Conservation (phyloP, 2,329 filamentous ascomycete species). For the Aureobasidium vineae region DNA sequence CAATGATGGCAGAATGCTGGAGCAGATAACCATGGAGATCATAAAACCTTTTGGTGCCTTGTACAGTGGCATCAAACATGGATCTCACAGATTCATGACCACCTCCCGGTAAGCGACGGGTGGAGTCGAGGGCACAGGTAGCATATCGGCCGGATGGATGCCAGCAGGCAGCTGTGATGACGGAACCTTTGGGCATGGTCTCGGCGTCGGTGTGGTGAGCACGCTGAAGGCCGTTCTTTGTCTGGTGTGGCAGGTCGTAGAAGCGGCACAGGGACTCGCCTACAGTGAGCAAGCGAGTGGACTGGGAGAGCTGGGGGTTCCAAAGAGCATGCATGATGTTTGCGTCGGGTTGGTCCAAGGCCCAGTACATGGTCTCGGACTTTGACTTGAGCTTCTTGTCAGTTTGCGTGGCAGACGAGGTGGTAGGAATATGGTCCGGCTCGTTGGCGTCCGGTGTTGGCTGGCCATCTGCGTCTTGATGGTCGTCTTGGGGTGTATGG, state of each 20-base stretch:
- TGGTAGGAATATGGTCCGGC: constrained; percentile 11
- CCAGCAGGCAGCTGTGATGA: constrained; percentile 39
- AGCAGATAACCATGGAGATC: constrained; percentile 30
- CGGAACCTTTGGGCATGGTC: constrained; percentile 32
- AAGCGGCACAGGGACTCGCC: constrained; percentile 39
- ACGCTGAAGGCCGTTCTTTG: constrained; percentile 10
- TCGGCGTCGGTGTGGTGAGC: constrained; percentile 33
- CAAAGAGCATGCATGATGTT: constrained; percentile 35
- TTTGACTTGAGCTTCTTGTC: constrained; percentile 36
- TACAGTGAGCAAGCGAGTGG: constrained; percentile 36
- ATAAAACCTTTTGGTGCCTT: constrained; percentile 24
- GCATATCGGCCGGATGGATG: constrained; percentile 37
- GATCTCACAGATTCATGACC: constrained; percentile 29
- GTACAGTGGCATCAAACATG: constrained; percentile 31
- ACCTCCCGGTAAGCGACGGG: constrained; percentile 29
- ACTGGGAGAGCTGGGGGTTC: constrained; percentile 33
- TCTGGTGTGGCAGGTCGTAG: constrained; percentile 34
- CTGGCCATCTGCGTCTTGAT: constrained; percentile 30
- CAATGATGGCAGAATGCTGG: constrained; percentile 34
- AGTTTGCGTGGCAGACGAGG: constrained; percentile 36
- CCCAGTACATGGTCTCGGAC: constrained; percentile 39
- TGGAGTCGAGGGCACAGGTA: constrained; percentile 35
- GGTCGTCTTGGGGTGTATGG: constrained; percentile 35
- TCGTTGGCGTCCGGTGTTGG: constrained; percentile 31
- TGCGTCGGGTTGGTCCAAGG: constrained; percentile 36